A percentile compares a stretch with the other conserved stretches of the same genome.
Conservation (phyloP, 2,329 filamentous ascomycete species). For the Penicillium sp. region DNA sequence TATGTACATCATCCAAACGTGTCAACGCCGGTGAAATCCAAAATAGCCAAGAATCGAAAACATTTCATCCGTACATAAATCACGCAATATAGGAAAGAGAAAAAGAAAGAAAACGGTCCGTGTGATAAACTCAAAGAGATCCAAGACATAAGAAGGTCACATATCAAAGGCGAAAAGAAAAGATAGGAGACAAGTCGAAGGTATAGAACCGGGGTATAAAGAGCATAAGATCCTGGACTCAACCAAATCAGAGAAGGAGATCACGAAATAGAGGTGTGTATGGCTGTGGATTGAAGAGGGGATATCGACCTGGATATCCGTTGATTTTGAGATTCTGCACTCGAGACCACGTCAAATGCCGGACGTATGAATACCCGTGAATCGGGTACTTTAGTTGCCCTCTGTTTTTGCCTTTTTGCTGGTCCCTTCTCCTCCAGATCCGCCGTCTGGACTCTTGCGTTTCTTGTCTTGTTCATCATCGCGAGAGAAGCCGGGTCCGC, state of each 20-base stretch:
- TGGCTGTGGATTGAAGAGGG: not conserved
- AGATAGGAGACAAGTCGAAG: slow-evolving; percentile 2
- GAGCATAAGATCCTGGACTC: slow-evolving; percentile 15
- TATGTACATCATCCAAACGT: slow-evolving; percentile 18
- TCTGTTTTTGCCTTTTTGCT: slow-evolving; percentile 40
- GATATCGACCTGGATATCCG: slow-evolving; percentile 12
- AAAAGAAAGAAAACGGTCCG: slow-evolving; percentile 3
- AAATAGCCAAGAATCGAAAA: not conserved
- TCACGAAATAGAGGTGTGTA: slow-evolving; percentile 5
- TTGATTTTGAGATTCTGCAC: not conserved
- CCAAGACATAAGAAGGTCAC: not conserved
- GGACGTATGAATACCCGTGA: not conserved
- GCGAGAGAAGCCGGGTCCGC: slow-evolving; percentile 38
- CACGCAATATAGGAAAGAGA: slow-evolving; percentile 5
- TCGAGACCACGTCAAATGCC: not conserved
- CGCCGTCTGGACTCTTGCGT: slow-evolving; percentile 42
- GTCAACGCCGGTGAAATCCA: slow-evolving; percentile 12
- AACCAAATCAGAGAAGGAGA: slow-evolving; percentile 10
- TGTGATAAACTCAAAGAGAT: slow-evolving; percentile 1
- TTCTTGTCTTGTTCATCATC: slow-evolving; percentile 45
- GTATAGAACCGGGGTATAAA: slow-evolving; percentile 23
- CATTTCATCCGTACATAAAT: not conserved
- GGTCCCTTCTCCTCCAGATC: slow-evolving; percentile 28
- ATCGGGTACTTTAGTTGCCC: not conserved
- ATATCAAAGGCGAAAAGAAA: slow-evolving; percentile 6